These are phyloP conservation scores for Russula earlei DNA, from an alignment of 768 basidiomycete species.

Conservation along the genomic window DNA sequence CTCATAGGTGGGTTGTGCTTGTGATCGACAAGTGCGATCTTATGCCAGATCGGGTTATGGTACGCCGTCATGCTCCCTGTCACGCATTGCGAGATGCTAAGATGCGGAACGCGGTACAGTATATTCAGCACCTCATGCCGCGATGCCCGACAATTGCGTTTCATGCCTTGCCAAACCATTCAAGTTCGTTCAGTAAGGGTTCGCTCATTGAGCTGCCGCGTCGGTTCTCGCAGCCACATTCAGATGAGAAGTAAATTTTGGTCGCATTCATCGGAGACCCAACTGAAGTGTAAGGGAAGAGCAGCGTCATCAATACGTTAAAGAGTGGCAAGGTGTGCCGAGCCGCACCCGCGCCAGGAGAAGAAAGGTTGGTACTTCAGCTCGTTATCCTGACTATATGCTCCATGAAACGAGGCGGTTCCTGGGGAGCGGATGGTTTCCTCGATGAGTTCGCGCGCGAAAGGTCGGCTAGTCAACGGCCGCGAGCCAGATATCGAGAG, in stretches of 20 bases:
- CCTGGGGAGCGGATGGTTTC: slow-evolving; percentile 70
- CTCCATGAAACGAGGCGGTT: slow-evolving; percentile 20
- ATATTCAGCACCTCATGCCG: slow-evolving; percentile 91
- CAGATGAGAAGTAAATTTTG: slow-evolving; percentile 98
- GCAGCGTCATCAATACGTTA: slow-evolving; percentile 94
- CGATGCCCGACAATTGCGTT: slow-evolving; percentile 95
- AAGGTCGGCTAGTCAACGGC: slow-evolving; percentile 84
- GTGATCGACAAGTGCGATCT: slow-evolving; percentile 98
- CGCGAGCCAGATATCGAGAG: slow-evolving; percentile 91
- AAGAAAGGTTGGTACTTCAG: slow-evolving; percentile 51
- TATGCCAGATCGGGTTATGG: slow-evolving; percentile 98
- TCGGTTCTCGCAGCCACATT: slow-evolving; percentile 93
- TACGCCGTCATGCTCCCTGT: slow-evolving; percentile 37
- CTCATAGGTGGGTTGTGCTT: slow-evolving; percentile 94
- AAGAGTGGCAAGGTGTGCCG: slow-evolving; percentile 97
- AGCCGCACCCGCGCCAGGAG: slow-evolving; percentile 94
- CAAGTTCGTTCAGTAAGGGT: slow-evolving; percentile 98
- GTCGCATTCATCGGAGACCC: slow-evolving; percentile 98
- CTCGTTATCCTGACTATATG: background rate
- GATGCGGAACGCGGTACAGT: slow-evolving; percentile 66
- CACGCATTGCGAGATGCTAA: background rate
- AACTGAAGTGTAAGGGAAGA: slow-evolving; percentile 97
- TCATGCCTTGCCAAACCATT: slow-evolving; percentile 98
- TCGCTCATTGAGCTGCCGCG: slow-evolving; percentile 94
- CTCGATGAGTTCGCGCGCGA: slow-evolving; percentile 80